Percentiles rank a stretch among this genome's conserved stretches.
Conservation (phyloP, 768 basidiomycete species). For the Neoboletus subvelutipes region DNA sequence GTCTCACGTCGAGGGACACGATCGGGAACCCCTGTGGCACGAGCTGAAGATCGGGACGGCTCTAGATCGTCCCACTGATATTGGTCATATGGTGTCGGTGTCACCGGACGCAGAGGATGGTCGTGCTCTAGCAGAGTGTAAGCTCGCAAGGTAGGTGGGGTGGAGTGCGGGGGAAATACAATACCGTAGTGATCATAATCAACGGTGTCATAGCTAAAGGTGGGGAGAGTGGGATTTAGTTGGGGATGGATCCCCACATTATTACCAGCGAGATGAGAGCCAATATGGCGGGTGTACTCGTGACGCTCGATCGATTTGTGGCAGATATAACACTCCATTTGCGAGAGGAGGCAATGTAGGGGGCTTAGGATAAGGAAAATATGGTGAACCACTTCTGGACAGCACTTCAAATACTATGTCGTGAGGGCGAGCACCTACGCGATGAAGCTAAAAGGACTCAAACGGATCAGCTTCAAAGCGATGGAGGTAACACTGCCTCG, state of each 20-base stretch:
- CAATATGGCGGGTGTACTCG: constrained; percentile 16
- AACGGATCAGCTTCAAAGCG: neutral
- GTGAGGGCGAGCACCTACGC: neutral
- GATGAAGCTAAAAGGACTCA: neutral
- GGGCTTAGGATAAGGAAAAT: neutral
- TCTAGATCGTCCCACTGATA: neutral
- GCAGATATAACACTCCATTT: constrained; percentile 24
- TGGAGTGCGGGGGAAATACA: neutral
- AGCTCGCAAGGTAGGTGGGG: neutral
- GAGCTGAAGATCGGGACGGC: neutral
- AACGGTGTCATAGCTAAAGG: neutral
- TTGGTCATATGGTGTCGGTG: constrained; percentile 5
- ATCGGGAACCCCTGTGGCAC: neutral
- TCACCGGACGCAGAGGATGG: neutral
- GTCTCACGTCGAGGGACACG: neutral
- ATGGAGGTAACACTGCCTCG: neutral
- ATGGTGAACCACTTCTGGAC: neutral
- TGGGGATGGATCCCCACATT: neutral
- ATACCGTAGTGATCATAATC: constrained; percentile 1
- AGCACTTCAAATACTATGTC: neutral
- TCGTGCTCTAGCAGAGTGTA: neutral
- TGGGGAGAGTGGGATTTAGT: neutral
- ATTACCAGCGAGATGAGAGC: constrained; percentile 2
- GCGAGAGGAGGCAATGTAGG: neutral
- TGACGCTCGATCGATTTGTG: constrained; percentile 3